Percentiles rank a stretch among this genome's conserved stretches.
Evolutionary conservation across 805 yeast species (phyloP).

Genomic region (Yueomyces sp.): DNA sequence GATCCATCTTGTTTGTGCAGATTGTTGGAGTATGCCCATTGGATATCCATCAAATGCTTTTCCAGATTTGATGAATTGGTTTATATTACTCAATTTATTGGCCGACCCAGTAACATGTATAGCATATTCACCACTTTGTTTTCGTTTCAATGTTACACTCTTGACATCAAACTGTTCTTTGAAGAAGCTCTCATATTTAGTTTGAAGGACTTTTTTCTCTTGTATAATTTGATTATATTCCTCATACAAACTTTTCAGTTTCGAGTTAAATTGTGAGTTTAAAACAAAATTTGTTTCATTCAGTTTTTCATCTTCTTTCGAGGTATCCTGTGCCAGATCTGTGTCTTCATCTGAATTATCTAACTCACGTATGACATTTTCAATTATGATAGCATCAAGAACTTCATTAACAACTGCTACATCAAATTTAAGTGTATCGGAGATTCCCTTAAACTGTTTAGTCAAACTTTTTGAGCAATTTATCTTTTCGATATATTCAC

Average conservation of each 20-base stretch:
- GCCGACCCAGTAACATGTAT: constrained; percentile 34
- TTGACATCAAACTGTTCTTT: constrained; percentile 14
- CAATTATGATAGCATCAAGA: constrained; percentile 28
- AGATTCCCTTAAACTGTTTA: constrained; percentile 15
- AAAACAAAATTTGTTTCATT: constrained; percentile 22
- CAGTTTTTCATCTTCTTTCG: background rate
- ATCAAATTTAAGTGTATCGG: constrained; percentile 27
- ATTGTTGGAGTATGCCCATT: constrained; percentile 25
- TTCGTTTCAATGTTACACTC: constrained; percentile 26
- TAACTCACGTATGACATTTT: constrained; percentile 12
- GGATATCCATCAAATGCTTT: constrained; percentile 2
- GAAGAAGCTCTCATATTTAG: constrained; percentile 21
- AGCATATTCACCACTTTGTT: constrained; percentile 33
- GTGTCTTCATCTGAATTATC: constrained; percentile 2
- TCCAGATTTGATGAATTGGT: constrained; percentile 7
- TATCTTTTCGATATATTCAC: constrained; percentile 5
- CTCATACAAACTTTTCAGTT: constrained; percentile 25
- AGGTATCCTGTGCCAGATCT: background rate
- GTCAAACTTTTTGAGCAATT: constrained; percentile 3
- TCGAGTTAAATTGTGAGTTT: constrained; percentile 21
- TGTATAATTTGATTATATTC: constrained; percentile 17
- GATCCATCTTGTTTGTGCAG: constrained; percentile 33
- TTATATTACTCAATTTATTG: constrained; percentile 12
- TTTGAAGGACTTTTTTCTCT: constrained; percentile 17
- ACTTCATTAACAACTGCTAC: constrained; percentile 30